phyloP scores from a whole-genome alignment of 2,329 filamentous ascomycete genomes.

The Apiospora koreana region DNA sequence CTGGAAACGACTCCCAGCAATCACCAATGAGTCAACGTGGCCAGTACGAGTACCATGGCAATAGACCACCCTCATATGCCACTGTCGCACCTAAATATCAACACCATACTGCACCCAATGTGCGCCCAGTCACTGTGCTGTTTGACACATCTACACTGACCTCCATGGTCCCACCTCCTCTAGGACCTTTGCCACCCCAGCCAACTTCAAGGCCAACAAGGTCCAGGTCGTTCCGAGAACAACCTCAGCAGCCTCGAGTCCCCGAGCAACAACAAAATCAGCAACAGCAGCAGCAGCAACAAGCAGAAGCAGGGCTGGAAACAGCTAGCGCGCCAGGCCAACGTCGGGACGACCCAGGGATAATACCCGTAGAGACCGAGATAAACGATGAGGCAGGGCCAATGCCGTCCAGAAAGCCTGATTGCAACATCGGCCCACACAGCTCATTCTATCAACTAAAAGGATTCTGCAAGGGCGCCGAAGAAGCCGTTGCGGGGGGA shows the following conservation, averaged over 20 bases:
- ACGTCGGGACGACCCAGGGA: conserved; percentile 30
- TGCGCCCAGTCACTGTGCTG: background rate
- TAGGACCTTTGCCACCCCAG: background rate
- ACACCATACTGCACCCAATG: background rate
- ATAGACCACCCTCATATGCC: background rate
- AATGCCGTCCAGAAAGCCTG: conserved; percentile 28
- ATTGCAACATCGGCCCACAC: conserved; percentile 43
- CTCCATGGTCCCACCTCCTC: background rate
- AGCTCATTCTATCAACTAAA: conserved; percentile 56
- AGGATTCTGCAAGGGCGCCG: conserved; percentile 57
- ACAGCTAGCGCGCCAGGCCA: background rate
- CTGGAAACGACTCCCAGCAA: conserved; percentile 19
- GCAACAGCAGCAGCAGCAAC: conserved; percentile 12
- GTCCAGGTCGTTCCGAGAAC: background rate
- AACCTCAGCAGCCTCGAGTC: conserved; percentile 11
- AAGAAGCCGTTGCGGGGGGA: conserved; percentile 49
- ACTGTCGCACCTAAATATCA: background rate
- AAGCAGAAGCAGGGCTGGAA: conserved; percentile 14
- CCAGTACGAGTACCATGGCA: conserved; percentile 12
- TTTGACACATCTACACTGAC: background rate
- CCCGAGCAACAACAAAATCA: conserved; percentile 2
- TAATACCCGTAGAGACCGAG: conserved; percentile 39
- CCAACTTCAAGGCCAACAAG: background rate
- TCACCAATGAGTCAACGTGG: conserved; percentile 20
- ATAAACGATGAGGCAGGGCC: conserved; percentile 18